Base-by-base conservation (phyloP, 306 rosid species). In the Cucurbita maxima region DNA sequence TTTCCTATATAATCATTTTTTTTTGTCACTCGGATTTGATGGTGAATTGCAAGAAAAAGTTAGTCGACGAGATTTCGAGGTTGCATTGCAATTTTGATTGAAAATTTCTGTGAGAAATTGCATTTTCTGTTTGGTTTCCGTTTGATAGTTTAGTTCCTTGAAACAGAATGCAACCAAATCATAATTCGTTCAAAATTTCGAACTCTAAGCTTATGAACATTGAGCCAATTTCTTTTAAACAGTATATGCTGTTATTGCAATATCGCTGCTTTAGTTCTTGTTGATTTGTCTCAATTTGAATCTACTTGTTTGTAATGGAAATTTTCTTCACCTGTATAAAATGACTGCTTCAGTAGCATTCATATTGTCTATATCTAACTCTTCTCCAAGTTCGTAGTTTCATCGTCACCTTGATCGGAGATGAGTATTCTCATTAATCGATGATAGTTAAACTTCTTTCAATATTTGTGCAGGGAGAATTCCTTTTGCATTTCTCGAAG, bases 401-500 rank as follows among this genome's bases (percentile, higher is more conserved):
- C 73, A 68, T 41, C 4, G 20, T 16, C 43, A 47, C 25, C 55
- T 56, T n/a, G 57, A 54, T 22, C 22, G 13, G 38, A 54, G 30
- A 12, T 25, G 1, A 10, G 72, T 22, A 22, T 53, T 63, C 44
- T 72, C 30, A 56, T 34, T 54, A 13, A 72, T 0, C 3, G 50
- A n/a, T 53, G 66, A 40, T 73, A 58, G 55, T 55, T 19, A 55
- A 14, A 2, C 5, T n/a, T 10, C 45, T 34, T 19, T 58, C 64
- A 12, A 4, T 14, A 56, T 16, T 50, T 50, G 55, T 71, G 76
- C 48, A 88, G 93, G 96, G 78, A 83, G 92, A 53, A 77, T 83
- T 71, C 90, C 92, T 47, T 89, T 89, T 59, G 87, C 96, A 51
- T 89, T 89, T 86, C 87, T 89, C 0, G 96, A 89, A 57, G 90